Percentiles rank a stretch among this genome's conserved stretches.
These are phyloP conservation scores for Lachancea waltii DNA, from an alignment of 805 yeast genomes.

Conservation along the genomic window DNA sequence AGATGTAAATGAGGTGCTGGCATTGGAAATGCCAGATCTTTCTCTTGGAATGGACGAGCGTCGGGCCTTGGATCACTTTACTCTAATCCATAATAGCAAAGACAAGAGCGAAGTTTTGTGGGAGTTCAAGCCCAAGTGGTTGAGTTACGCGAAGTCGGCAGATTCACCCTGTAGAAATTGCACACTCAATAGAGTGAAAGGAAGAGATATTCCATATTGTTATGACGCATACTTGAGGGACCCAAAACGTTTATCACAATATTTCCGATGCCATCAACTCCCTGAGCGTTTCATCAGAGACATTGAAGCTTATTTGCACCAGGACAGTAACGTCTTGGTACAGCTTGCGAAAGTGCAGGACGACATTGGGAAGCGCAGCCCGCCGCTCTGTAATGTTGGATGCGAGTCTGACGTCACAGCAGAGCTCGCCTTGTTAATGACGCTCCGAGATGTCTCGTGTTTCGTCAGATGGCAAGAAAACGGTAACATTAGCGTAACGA, in stretches of 20 bases:
- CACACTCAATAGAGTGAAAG: conserved; percentile 21
- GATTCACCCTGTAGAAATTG: conserved; percentile 26
- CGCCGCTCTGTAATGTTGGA: neutral
- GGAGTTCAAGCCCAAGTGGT: conserved; percentile 33
- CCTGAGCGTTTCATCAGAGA: conserved; percentile 14
- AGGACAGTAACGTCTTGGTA: conserved; percentile 18
- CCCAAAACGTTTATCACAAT: conserved; percentile 9
- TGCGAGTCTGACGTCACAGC: conserved; percentile 15
- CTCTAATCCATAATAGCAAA: conserved; percentile 14
- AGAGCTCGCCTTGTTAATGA: conserved; percentile 30
- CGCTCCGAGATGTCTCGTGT: conserved; percentile 35
- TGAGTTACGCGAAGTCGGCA: conserved; percentile 13
- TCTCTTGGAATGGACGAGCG: conserved; percentile 5
- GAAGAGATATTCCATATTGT: conserved; percentile 21
- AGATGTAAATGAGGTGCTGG: conserved; percentile 13
- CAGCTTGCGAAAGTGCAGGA: conserved; percentile 22
- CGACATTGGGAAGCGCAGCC: conserved; percentile 2
- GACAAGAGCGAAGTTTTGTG: conserved; percentile 9
- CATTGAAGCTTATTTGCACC: conserved; percentile 20
- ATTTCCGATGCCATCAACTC: conserved; percentile 7
- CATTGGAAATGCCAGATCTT: conserved; percentile 20
- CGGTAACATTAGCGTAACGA: conserved; percentile 11
- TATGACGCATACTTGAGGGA: conserved; percentile 14
- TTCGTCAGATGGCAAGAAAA: conserved; percentile 25
- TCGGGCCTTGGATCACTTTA: conserved; percentile 20